Evolutionary conservation across 495 filamentous ascomycete species (phyloP), one percentile per base, ranked within the genome.

Genomic region (Lichina pygmaea): DNA sequence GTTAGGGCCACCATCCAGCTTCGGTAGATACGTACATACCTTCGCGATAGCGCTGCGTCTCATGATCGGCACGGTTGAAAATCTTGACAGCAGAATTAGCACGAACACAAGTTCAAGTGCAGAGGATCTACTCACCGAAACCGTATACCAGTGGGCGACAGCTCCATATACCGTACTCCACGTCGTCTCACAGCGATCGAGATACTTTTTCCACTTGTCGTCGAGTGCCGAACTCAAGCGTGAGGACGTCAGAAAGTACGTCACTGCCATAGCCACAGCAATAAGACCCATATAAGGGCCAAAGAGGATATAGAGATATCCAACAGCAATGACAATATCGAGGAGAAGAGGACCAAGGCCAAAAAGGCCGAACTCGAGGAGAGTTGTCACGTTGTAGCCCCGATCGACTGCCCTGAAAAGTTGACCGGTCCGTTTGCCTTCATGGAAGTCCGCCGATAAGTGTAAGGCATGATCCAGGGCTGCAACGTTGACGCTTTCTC

Each of bases 391-490:
- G 36, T 70, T 69, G 31, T 64, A 57, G 7, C 77, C 81, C 50
- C 77, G 73, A 32, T 64, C 62, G 32, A 86, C 70, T 3, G 78
- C 70, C 50, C 72, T 65, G 49, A 70, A 71, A 34, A 86, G 63
- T 51, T 84, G 77, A 7, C 73, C 79, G 5, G 72, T 75, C 46
- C 70, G 70, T 60, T 83, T 84, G 44, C 67, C 67, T 48, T 75
- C 75, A 53, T 89, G 80, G 48, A 84, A 86, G 52, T 86, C 80
- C 48, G 74, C 76, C 0, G 77, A 83, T 24, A 89, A 65, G 44
- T 65, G 68, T 70, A 86, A 80, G 24, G 86, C 65, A 49, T 86
- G 78, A 40, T 73, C 69, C 54, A 81, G 85, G 5, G 79, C 71
- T 0, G 73, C 71, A 0, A 64, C 70, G 49, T 68, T 72, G 31